Evolutionary conservation across 148 eudicot genomes (phyloP).

Genomic region (Bassia scoparia): DNA sequence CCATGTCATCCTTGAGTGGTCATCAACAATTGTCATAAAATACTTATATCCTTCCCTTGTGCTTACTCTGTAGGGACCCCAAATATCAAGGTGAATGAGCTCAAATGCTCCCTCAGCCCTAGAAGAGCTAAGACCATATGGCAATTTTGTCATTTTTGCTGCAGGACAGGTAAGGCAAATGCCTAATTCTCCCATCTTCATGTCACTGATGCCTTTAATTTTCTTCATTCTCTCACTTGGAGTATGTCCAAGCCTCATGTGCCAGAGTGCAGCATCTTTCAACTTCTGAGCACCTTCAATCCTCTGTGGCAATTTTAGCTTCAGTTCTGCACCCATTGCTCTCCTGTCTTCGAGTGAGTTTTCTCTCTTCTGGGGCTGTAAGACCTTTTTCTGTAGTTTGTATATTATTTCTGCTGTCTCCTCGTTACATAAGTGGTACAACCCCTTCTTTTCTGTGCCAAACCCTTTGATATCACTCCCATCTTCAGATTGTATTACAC

Average conservation of each 20-base stretch:
- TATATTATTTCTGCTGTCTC: too few species aligned
- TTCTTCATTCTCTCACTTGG: too few species aligned
- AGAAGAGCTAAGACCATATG: background rate
- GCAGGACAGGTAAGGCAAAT: background rate
- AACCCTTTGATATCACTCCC: background rate
- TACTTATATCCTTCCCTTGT: background rate
- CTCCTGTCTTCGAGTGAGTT: too few species aligned
- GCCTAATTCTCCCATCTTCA: too few species aligned
- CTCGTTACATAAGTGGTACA: too few species aligned
- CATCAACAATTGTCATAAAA: constrained; percentile 2
- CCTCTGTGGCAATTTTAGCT: too few species aligned
- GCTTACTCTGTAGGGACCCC: background rate
- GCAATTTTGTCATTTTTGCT: background rate
- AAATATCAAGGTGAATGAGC: background rate
- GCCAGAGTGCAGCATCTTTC: background rate
- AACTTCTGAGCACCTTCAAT: background rate
- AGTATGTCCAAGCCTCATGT: background rate
- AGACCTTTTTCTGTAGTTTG: too few species aligned
- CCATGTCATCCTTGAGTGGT: background rate
- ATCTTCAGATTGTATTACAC: background rate
- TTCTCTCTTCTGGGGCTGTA: too few species aligned
- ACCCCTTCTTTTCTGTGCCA: too few species aligned
- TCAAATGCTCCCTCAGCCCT: background rate
- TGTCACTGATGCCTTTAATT: background rate
- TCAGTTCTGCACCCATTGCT: too few species aligned